Conservation (phyloP, 2,329 filamentous ascomycete species). For the Aschersonia sp. region DNA sequence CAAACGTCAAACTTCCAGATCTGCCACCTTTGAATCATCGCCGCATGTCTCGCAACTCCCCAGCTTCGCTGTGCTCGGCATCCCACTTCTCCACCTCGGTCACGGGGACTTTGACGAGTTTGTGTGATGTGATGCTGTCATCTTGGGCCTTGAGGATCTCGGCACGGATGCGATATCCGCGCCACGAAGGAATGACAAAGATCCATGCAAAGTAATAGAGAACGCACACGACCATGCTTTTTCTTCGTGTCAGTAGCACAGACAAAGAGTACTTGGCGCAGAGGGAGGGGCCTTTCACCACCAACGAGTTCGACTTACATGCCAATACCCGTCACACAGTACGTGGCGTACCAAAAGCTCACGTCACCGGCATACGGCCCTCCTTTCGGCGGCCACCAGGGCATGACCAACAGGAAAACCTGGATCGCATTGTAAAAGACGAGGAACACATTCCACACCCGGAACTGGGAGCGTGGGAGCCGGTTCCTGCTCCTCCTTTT, state of each 20-base stretch:
- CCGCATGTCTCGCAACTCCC: not conserved
- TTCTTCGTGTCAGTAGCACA: not conserved
- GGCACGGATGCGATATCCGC: conserved; percentile 39
- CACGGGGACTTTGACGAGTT: conserved; percentile 37
- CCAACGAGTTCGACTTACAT: conserved; percentile 31
- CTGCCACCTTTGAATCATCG: not conserved
- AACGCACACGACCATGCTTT: conserved; percentile 35
- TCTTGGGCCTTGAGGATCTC: conserved; percentile 36
- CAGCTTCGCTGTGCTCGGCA: conserved; percentile 23
- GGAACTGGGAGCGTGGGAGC: conserved; percentile 34
- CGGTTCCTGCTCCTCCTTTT: conserved; percentile 34
- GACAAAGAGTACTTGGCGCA: not conserved
- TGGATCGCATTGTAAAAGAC: conserved; percentile 45
- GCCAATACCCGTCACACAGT: conserved; percentile 47
- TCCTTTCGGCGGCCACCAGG: conserved; percentile 52
- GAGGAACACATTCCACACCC: conserved; percentile 41
- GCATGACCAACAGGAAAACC: conserved; percentile 50
- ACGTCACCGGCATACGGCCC: conserved; percentile 48
- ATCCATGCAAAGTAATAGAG: conserved; percentile 48
- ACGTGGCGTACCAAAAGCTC: conserved; percentile 61
- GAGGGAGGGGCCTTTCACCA: not conserved
- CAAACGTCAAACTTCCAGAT: not conserved
- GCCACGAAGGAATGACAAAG: conserved; percentile 33
- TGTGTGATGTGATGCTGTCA: conserved; percentile 26
- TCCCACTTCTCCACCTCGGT: conserved; percentile 41